Evolutionary conservation across 2,329 filamentous ascomycete species (phyloP).

Genomic region (Canariomyces notabilis): DNA sequence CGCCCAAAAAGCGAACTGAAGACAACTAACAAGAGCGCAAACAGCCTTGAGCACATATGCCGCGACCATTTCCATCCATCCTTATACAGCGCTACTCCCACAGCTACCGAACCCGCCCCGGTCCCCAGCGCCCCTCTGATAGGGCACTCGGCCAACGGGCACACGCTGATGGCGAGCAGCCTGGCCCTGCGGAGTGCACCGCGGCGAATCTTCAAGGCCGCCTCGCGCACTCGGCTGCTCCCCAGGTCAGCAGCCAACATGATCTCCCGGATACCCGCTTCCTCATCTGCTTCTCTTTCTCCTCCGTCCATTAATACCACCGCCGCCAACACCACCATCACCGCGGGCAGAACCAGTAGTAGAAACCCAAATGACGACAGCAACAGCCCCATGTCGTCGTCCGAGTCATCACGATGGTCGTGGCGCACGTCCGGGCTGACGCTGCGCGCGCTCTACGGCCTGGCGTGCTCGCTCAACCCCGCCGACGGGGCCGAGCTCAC

Average conservation of each 20-base stretch:
- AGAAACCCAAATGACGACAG: neutral
- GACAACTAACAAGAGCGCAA: neutral
- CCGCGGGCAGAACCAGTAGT: too few species aligned
- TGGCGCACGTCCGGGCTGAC: slow-evolving; percentile 40
- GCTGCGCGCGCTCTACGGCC: slow-evolving; percentile 39
- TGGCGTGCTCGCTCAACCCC: slow-evolving; percentile 42
- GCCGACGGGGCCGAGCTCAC: slow-evolving; percentile 40
- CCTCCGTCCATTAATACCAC: too few species aligned
- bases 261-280: neutral
- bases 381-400: neutral
- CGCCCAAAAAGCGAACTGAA: neutral
- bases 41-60: slow-evolving; percentile 48
- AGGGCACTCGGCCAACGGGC: slow-evolving; percentile 27
- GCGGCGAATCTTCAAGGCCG: slow-evolving; percentile 27
- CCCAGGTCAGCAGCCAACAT: neutral
- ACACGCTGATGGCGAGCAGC: slow-evolving; percentile 42
- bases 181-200: slow-evolving; percentile 39
- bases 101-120: slow-evolving; percentile 28
- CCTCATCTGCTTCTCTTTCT: neutral
- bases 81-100: slow-evolving; percentile 33
- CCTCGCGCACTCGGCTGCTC: slow-evolving; percentile 7
- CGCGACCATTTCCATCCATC: slow-evolving; percentile 44
- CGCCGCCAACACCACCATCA: too few species aligned
- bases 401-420: slow-evolving; percentile 21
- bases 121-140: slow-evolving; percentile 23